phyloP scores from a whole-genome alignment of 371 early-diverging fungal species.

The Chytridiales sp. region DNA sequence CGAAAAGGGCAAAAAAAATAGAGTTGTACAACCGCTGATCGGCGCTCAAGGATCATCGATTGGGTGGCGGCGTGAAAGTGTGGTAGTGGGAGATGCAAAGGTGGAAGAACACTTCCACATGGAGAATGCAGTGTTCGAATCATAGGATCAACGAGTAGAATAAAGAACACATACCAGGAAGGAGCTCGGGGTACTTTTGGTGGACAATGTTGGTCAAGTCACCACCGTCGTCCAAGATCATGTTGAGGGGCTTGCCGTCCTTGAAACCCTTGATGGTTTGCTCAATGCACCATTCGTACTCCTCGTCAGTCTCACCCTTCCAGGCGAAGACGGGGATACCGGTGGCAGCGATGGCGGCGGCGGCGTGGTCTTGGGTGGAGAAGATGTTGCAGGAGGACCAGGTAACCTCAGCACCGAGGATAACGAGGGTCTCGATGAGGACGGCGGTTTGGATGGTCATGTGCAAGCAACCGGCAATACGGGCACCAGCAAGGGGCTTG shows the following conservation, averaged over 20 bases:
- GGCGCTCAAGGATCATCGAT: no score
- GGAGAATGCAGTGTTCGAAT: background rate
- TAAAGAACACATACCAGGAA: slow-evolving; percentile 48
- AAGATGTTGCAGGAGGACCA: slow-evolving; percentile 99
- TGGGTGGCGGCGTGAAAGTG: background rate
- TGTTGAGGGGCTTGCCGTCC: slow-evolving; percentile 92
- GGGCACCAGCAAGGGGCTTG: slow-evolving; percentile 94
- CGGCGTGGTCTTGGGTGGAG: slow-evolving; percentile 97
- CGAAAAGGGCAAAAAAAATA: no score
- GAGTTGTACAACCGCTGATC: no score
- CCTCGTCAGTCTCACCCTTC: slow-evolving; percentile 98
- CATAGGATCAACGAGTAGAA: background rate
- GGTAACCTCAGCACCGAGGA: slow-evolving; percentile 95
- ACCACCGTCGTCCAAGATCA: slow-evolving; percentile 99
- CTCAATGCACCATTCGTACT: slow-evolving; percentile 98
- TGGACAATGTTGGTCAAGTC: slow-evolving; percentile 96
- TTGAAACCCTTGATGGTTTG: slow-evolving; percentile 90
- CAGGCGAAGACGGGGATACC: slow-evolving; percentile 77
- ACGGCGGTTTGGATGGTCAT: slow-evolving; percentile 99
- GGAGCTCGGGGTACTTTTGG: slow-evolving; percentile 88
- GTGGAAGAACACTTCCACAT: no score
- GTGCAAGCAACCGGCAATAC: slow-evolving; percentile 98
- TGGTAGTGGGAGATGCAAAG: no score
- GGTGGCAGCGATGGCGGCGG: slow-evolving; percentile 61
- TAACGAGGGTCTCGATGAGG: slow-evolving; percentile 94